Base-by-base conservation (phyloP, 1,284 basidiomycete species). In the Cryptococcus sp. region DNA sequence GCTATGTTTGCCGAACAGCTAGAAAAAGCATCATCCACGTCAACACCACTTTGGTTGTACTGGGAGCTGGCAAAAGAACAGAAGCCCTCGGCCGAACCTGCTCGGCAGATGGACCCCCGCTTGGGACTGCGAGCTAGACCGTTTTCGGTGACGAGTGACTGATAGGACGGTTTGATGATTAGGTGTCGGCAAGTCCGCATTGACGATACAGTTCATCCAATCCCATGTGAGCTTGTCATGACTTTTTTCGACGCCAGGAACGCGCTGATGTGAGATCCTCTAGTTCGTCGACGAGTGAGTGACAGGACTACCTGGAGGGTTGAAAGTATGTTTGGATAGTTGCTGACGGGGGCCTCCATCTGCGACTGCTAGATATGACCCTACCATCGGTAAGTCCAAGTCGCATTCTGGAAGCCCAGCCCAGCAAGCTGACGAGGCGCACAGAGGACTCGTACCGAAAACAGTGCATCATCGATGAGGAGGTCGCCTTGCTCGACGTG, bases 121-220 rank as follows among this genome's bases (percentile, higher is more conserved):
- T 33, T 33, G 28, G 28, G 28, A 33, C 9, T 33, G 28, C 28
- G 28, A 33, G 28, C 28, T 33, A 33, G 28, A 5, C 28, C 28
- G 28, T 9, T 33, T 33, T 33, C 9, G 28, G 28, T 9, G 28
- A 33, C 28, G 46, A 33, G 24, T 12, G 46, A 18, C 46, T 35
- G 24, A 18, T 28, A 35, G 23, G 46, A 18, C 4, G 21, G 46
- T 2, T 33, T 2, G 21, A n/a, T 2, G 21, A n/a, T n/a, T 62
- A 92, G 92, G 91, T 83, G 93, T 96, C 66, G 94, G 94, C 65
- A 97, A 98, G 82, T 95, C 73, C 44, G 72, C 92, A 23, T 80
- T 97, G 78, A 98, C 95, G 46, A 97, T 98, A 73, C 94, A 97
- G 77, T 98, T 98, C 82, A 97, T 96, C 68, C 90, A 94, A 76